Evolutionary conservation across 1,139 yeast species (phyloP).

Genomic region (Kodamaea derodonti): DNA sequence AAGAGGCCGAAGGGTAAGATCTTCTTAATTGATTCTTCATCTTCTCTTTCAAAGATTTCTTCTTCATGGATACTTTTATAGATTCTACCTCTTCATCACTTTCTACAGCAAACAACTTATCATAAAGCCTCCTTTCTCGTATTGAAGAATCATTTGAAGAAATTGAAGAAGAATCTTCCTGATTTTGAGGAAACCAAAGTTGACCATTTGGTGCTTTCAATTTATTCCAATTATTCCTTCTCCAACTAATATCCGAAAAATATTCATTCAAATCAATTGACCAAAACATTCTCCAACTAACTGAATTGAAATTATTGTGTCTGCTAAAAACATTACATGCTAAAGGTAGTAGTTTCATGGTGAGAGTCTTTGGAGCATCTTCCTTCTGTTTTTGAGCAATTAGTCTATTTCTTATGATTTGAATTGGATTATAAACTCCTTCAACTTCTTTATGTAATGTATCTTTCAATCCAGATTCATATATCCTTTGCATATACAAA

Average conservation of each 20-base stretch:
- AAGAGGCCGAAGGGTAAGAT: conserved; percentile 7
- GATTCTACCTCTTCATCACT: conserved; percentile 1
- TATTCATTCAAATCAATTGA: conserved; percentile 63
- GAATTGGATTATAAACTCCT: conserved; percentile 77
- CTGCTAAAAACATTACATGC: conserved; percentile 56
- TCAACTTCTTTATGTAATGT: conserved; percentile 48
- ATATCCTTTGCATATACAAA: conserved; percentile 39
- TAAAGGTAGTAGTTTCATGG: conserved; percentile 38
- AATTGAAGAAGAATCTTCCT: conserved; percentile 1
- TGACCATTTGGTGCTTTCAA: conserved; percentile 52
- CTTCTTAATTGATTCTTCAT: conserved; percentile 9
- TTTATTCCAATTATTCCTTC: conserved; percentile 62
- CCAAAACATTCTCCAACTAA: conserved; percentile 51
- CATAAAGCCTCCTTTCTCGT: conserved; percentile 22
- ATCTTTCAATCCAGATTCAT: conserved; percentile 13
- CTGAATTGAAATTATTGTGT: conserved; percentile 26
- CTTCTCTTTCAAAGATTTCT: conserved; percentile 9
- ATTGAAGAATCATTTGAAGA: conserved; percentile 1
- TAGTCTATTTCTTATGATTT: conserved; percentile 67
- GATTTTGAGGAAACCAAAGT: conserved; percentile 49
- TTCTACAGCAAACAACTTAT: conserved; percentile 22
- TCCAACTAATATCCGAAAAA: conserved; percentile 62
- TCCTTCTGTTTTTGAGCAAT: conserved; percentile 38
- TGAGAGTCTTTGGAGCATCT: conserved; percentile 25
- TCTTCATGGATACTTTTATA: background rate